Base-by-base conservation (phyloP, 2,329 filamentous ascomycete species). In the Sclerotinia trifoliorum region DNA sequence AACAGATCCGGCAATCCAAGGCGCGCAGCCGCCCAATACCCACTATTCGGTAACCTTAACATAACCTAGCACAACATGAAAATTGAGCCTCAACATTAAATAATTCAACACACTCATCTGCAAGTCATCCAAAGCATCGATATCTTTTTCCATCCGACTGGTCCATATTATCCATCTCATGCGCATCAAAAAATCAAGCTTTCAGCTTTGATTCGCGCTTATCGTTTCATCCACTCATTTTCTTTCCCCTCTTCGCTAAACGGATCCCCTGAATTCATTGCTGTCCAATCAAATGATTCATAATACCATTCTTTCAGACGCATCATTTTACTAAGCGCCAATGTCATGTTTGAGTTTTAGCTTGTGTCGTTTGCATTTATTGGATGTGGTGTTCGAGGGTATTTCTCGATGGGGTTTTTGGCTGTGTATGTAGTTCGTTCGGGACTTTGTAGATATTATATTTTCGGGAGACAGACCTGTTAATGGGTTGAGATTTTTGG, bases 161-260 rank as follows among this genome's bases (percentile, higher is more conserved):
- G 58, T 62, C n/a, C 5, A 62, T 17, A 13, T 19, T 35, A 35
- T 46, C 35, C 29, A 5, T 49, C 29, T 49, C 58, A 62, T 39
- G 29, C 29, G 29, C 52, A 21, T 35, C 19, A 3, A n/a, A 24
- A n/a, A 24, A 21, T 39, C 29, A 35, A 62, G 58, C 58, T 62
- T 60, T 60, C 5, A 39, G 58, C 58, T 62, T 60, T 60, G 8
- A 51, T 51, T 62, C 60, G 60, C 60, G 60, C 60, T 51, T 62
- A 24, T 62, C 46, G 60, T 62, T 62, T 62, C 60, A 51, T 39
- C 29, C 46, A 62, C 46, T 49, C 46, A 51, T 39, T 39, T 26
- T 51, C 11, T 35, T 35, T 29, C 29, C 29, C 29, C 7, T 29
- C 46, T 26, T 62, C 60, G 60, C 60, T 62, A 62, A 62, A 26